Percentiles rank a stretch among this genome's conserved stretches.
These are phyloP conservation scores for Penicillium psychrosexuale DNA, from an alignment of 2,329 filamentous ascomycete species.

Conservation along the genomic window DNA sequence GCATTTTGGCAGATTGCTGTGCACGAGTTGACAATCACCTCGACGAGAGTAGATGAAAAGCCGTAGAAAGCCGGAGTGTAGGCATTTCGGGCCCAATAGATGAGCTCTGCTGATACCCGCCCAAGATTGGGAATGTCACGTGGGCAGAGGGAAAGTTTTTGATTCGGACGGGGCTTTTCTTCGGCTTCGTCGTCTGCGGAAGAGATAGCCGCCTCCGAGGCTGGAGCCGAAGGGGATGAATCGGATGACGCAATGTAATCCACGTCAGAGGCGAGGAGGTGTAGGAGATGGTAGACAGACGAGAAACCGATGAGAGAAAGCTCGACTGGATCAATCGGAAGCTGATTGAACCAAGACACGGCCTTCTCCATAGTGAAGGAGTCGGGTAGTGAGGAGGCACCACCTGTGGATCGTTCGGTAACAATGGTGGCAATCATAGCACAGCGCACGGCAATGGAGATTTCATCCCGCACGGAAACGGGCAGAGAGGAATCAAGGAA, in stretches of 20 bases:
- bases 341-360: constrained; percentile 41
- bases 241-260: constrained; percentile 39
- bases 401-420: constrained; percentile 35
- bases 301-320: constrained; percentile 43
- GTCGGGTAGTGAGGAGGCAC: constrained; percentile 32
- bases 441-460: constrained; percentile 56
- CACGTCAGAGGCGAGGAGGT: constrained; percentile 41
- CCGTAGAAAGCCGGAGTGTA: constrained; percentile 46
- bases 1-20: constrained; percentile 34
- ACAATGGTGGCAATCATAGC: constrained; percentile 58
- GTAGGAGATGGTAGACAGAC: constrained; percentile 42
- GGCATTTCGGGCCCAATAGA: constrained; percentile 46
- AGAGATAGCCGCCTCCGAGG: constrained; percentile 22
- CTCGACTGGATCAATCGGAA: constrained; percentile 44
- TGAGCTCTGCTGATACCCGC: constrained; percentile 41
- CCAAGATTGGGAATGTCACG: constrained; percentile 34
- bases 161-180: constrained; percentile 10
- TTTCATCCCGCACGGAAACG: constrained; percentile 49
- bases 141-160: constrained; percentile 14
- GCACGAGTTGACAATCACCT: constrained; percentile 41
- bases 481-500: constrained; percentile 56
- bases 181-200: constrained; percentile 31
- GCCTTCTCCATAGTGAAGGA: constrained; percentile 42
- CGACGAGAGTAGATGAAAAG: constrained; percentile 36
- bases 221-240: constrained; percentile 29